These are phyloP conservation scores for Mallotus nudiflorus DNA, from an alignment of 345 rosid species.

Conservation along the genomic window DNA sequence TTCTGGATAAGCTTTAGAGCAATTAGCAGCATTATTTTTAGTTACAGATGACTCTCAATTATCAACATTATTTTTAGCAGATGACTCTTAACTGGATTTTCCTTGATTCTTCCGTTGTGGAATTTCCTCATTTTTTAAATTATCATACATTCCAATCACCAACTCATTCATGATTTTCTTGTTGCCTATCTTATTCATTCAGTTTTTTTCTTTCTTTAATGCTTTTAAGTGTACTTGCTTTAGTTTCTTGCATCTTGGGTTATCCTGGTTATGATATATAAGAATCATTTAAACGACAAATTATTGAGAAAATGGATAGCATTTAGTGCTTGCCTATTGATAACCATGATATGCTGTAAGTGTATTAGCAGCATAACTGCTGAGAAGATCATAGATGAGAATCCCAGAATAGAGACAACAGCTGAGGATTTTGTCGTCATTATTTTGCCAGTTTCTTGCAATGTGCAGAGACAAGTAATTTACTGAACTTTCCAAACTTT, in stretches of 20 bases:
- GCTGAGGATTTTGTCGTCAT: no score
- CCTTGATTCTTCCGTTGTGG: neutral
- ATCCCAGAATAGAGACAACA: no score
- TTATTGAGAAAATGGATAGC: neutral
- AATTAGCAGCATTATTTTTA: neutral
- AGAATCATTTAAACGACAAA: no score
- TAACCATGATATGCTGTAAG: neutral
- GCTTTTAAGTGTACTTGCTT: constrained; percentile 2
- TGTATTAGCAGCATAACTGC: no score
- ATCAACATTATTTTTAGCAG: neutral
- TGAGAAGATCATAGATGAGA: no score
- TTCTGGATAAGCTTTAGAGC: constrained; percentile 1
- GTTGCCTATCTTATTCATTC: no score
- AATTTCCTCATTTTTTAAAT: neutral
- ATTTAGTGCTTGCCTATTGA: neutral
- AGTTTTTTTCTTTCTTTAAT: neutral
- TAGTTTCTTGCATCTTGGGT: neutral
- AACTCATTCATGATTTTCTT: neutral
- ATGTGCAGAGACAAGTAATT: neutral
- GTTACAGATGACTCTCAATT: neutral
- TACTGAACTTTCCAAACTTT: no score
- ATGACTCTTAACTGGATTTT: neutral
- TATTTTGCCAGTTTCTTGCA: no score
- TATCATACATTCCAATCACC: neutral
- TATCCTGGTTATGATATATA: neutral